phyloP scores from a whole-genome alignment of 106 monocot species.

The Gastrodia elata region DNA sequence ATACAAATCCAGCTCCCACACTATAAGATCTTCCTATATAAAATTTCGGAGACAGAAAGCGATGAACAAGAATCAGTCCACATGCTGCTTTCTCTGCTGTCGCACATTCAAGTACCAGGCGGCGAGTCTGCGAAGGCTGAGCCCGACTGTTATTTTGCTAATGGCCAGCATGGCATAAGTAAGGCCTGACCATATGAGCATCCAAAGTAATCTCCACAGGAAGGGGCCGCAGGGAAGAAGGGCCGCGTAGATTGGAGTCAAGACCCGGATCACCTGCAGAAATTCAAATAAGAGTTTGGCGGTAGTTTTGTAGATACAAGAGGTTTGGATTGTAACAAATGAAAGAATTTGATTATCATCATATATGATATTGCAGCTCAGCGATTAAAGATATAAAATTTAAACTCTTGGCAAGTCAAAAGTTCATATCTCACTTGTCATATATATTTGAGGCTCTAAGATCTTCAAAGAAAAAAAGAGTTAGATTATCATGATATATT shows the following conservation, averaged over 20 bases:
- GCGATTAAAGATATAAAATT: too few relatives aligned
- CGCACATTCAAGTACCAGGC: conserved; percentile 58
- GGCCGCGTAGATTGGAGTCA: conserved; percentile 61
- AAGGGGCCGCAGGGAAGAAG: conserved; percentile 54
- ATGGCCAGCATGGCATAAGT: conserved; percentile 57
- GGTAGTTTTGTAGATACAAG: not conserved
- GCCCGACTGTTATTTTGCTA: conserved; percentile 48
- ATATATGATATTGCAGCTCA: too few relatives aligned
- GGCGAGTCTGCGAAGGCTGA: conserved; percentile 43
- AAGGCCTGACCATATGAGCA: conserved; percentile 39
- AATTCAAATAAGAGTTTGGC: not conserved
- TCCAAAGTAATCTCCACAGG: conserved; percentile 53
- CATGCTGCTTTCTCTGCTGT: conserved; percentile 45
- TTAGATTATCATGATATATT: conserved; percentile 8
- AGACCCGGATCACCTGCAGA: conserved; percentile 67
- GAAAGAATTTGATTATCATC: too few relatives aligned
- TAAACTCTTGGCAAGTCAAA: too few relatives aligned
- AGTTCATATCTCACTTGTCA: too few relatives aligned
- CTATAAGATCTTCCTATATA: too few relatives aligned
- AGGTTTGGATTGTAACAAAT: too few relatives aligned
- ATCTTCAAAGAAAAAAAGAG: not conserved
- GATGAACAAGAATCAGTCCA: conserved; percentile 55
- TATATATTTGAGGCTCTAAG: not conserved
- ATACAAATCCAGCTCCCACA: too few relatives aligned
- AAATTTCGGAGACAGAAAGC: too few relatives aligned